These are phyloP conservation scores for Salix exigua DNA, from an alignment of 345 rosid genomes.

Conservation along the genomic window DNA sequence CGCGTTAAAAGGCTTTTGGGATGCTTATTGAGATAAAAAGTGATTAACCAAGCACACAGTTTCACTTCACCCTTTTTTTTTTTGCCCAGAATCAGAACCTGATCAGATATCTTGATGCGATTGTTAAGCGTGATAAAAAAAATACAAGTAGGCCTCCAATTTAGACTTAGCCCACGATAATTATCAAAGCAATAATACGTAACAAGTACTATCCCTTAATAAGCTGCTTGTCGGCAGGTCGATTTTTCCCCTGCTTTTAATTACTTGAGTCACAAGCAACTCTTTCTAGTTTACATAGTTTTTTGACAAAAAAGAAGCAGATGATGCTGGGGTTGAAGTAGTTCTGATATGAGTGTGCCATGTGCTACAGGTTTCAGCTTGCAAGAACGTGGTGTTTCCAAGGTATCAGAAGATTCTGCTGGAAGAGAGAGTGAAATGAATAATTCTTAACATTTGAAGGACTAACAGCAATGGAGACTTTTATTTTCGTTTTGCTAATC, in stretches of 20 bases:
- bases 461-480: background rate
- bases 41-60: too few species aligned
- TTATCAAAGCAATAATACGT: background rate
- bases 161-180: too few species aligned
- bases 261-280: background rate
- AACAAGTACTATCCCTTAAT: background rate
- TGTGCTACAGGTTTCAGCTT: conserved; percentile 75
- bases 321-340: background rate
- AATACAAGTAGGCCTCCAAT: too few species aligned
- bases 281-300: background rate
- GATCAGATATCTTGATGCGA: too few species aligned
- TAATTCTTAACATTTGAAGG: background rate
- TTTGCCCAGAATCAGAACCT: too few species aligned
- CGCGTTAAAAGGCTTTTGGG: too few species aligned
- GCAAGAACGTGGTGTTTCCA: conserved; percentile 73
- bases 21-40: too few species aligned
- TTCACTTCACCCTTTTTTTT: too few species aligned
- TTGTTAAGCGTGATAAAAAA: too few species aligned
- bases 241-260: background rate
- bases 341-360: background rate
- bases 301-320: background rate
- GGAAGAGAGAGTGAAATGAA: conserved; percentile 52
- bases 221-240: background rate
- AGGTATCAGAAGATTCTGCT: conserved; percentile 63
- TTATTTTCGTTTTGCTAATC: conserved; percentile 13